A percentile compares a stretch with the other conserved stretches of the same genome.
Conservation (phyloP, 1,139 yeast genomes). For the Saccharomyces hybrid region DNA sequence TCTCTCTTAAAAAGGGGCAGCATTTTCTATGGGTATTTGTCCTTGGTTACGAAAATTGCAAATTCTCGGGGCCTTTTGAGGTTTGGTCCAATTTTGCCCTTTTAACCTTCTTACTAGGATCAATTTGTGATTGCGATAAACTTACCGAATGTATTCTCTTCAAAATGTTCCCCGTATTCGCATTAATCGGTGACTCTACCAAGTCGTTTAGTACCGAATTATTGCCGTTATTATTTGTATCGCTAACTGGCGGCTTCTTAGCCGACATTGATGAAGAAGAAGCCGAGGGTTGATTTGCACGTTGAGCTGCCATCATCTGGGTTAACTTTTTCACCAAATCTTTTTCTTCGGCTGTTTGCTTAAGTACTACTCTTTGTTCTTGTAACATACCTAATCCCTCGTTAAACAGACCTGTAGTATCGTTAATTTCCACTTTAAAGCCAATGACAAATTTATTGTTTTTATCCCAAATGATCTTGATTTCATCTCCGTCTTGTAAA, state of each 20-base stretch:
- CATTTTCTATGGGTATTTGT: background rate
- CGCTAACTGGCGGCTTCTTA: background rate
- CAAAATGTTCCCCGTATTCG: conserved; percentile 5
- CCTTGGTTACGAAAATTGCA: conserved; percentile 12
- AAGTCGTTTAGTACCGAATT: background rate
- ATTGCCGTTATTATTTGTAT: background rate
- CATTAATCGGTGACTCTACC: background rate
- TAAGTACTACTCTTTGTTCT: conserved; percentile 11
- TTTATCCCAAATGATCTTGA: conserved; percentile 59
- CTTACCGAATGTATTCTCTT: conserved; percentile 23
- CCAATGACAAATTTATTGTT: conserved; percentile 44
- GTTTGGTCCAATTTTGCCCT: conserved; percentile 29
- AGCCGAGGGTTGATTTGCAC: conserved; percentile 6
- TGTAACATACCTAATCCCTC: conserved; percentile 25
- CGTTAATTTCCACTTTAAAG: conserved; percentile 44
- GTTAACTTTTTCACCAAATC: conserved; percentile 17
- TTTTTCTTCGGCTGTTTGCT: conserved; percentile 24
- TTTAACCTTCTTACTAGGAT: conserved; percentile 24
- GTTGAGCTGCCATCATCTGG: conserved; percentile 19
- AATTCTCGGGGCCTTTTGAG: conserved; percentile 12
- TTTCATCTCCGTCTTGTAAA: conserved; percentile 53
- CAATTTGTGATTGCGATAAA: conserved; percentile 21
- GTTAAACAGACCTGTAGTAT: conserved; percentile 51
- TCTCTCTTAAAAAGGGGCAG: background rate
- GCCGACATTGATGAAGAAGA: background rate